Base-by-base conservation (phyloP, 768 basidiomycete species). In the Calocybe gangraenosa region DNA sequence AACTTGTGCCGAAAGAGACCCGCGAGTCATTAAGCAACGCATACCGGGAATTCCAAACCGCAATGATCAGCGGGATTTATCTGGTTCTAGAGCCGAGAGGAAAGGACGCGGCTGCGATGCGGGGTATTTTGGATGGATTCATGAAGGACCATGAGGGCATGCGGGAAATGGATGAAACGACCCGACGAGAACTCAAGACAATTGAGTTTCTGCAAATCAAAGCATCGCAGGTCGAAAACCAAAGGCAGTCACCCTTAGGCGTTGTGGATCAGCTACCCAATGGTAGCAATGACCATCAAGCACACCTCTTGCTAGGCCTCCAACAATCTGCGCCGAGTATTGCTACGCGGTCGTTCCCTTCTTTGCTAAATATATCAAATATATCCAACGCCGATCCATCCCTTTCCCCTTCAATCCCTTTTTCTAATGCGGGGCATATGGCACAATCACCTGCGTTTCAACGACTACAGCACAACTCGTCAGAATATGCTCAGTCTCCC, bases 11-110 rank as follows among this genome's bases (percentile, higher is more conserved):
- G 0, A 76, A 75, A 55, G 84, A 85, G 57, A 78, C 76, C 11
- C 77, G 76, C 18, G 79, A 79, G 54, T 83, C 85, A 38, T 72
- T 89, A 21, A 81, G 87, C 55, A 89, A 87, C 51, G 86, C 85
- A 6, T 92, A 91, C 58, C 73, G 89, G 45, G 89, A 91, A 56
- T 92, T 92, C 64, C 89, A 91, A 61, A 84, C 87, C 7, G 85
- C 87, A 8, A 89, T 93, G 88, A 85, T 92, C 43, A 84, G 85
- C 50, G 87, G 91, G 9, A 90, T 93, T 41, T 90, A 90, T 59
- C 77, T 92, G 40, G 81, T 88, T 40, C 68, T 92, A 21, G 80
- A 92, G 50, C 90, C 87, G 2, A 79, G 70, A 30, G 89, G 88
- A 3, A 69, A 74, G 51, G 74, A 87, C 55, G 79, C 82, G 3